Conservation (phyloP, 148 eudicot species). For the Nyssa sinensis region DNA sequence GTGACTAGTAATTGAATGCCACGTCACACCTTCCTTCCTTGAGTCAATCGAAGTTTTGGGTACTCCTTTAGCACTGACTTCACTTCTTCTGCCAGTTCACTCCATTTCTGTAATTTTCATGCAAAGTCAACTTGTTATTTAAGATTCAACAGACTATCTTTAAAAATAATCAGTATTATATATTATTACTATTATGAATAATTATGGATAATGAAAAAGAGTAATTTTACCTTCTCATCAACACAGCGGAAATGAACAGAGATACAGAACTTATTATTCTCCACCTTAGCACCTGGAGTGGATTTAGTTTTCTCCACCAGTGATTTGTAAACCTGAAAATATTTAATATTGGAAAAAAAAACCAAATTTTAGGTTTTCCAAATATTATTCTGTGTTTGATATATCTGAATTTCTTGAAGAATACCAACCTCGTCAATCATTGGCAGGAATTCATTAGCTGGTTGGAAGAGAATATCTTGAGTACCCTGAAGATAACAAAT, state of each 20-base stretch:
- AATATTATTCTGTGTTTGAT: background rate
- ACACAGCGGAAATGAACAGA: conserved; percentile 94
- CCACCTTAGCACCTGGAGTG: conserved; percentile 71
- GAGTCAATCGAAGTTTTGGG: conserved; percentile 74
- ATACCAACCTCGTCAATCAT: conserved; percentile 69
- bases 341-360: background rate
- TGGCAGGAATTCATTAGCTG: conserved; percentile 82
- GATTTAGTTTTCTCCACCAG: conserved; percentile 60
- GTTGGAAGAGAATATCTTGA: conserved; percentile 69
- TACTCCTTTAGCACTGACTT: conserved; percentile 65
- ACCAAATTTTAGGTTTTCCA: background rate
- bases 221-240: conserved; percentile 70
- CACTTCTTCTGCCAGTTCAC: conserved; percentile 66
- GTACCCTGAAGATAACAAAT: conserved; percentile 41
- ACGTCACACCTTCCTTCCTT: conserved; percentile 73
- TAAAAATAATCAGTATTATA: too few species aligned
- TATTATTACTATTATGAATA: too few species aligned
- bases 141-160: too few species aligned
- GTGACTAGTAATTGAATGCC: background rate
- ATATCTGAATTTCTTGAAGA: background rate
- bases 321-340: conserved; percentile 53
- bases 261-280: conserved; percentile 81
- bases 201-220: too few species aligned
- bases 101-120: conserved; percentile 59
- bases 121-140: background rate